phyloP scores from a whole-genome alignment of 352 stramenopile species.

The Salisapilia sapeloensis region DNA sequence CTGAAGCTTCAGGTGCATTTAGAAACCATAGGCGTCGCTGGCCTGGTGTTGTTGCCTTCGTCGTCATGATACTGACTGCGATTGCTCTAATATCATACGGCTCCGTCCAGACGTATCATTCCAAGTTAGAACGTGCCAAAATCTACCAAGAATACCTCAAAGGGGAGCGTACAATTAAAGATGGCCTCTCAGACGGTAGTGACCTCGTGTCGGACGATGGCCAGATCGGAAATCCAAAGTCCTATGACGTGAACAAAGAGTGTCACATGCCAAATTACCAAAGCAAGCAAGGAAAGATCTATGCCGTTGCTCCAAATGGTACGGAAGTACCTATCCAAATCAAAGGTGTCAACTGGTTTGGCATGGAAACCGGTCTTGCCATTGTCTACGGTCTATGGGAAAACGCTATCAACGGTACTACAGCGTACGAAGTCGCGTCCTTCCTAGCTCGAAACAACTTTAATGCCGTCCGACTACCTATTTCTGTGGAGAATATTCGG shows the following conservation, averaged over 20 bases:
- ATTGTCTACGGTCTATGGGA: constrained; percentile 63
- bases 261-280: constrained; percentile 58
- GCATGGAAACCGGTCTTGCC: constrained; percentile 53
- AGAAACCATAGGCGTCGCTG: too few relatives aligned
- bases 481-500: constrained; percentile 52
- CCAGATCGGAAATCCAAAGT: constrained; percentile 44
- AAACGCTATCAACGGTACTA: constrained; percentile 55
- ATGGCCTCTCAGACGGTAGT: constrained; percentile 14
- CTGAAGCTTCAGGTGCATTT: too few relatives aligned
- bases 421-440: constrained; percentile 52
- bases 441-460: constrained; percentile 77
- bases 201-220: constrained; percentile 29
- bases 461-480: constrained; percentile 47
- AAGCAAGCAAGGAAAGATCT: constrained; percentile 51
- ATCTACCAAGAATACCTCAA: constrained; percentile 17
- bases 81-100: too few relatives aligned
- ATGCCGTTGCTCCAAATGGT: constrained; percentile 40
- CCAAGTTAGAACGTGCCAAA: constrained; percentile 5
- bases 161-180: constrained; percentile 22
- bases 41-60: too few relatives aligned
- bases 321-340: constrained; percentile 45
- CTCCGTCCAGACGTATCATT: constrained; percentile 12
- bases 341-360: constrained; percentile 70
- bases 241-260: constrained; percentile 20
- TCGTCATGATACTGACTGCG: too few relatives aligned